These are phyloP conservation scores for Trametes sanguinea DNA, from an alignment of 768 basidiomycete genomes.

Conservation along the genomic window DNA sequence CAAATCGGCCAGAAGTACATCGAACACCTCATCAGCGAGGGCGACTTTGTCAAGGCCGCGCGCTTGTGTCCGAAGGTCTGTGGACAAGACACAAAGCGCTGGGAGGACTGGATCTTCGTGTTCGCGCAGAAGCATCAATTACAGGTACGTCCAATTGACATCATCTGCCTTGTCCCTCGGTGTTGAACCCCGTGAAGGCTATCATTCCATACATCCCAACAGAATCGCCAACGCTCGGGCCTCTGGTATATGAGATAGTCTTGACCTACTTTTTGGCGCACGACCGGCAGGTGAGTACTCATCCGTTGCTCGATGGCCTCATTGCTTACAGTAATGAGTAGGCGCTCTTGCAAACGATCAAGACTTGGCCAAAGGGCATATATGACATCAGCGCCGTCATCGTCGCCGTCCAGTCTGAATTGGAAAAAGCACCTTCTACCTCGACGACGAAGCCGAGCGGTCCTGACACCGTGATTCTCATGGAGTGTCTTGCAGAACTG, in stretches of 20 bases:
- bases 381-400: conserved; percentile 89
- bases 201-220: conserved; percentile 92
- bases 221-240: conserved; percentile 73
- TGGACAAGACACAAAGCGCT: conserved; percentile 72
- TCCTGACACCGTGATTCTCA: conserved; percentile 64
- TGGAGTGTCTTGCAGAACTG: conserved; percentile 95
- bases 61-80: conserved; percentile 83
- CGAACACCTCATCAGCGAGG: conserved; percentile 79
- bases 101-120: conserved; percentile 95
- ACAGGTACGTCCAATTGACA: conserved; percentile 49
- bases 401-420: conserved; percentile 80
- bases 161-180: neutral
- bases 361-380: conserved; percentile 87
- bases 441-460: conserved; percentile 44
- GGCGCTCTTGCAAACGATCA: conserved; percentile 77
- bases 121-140: conserved; percentile 83
- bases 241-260: conserved; percentile 93
- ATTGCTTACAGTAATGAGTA: conserved; percentile 32
- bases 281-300: conserved; percentile 61
- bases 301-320: neutral
- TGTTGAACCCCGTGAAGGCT: conserved; percentile 43
- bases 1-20: conserved; percentile 88
- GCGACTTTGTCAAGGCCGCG: conserved; percentile 78
- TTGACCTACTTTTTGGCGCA: conserved; percentile 82
- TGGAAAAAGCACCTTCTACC: conserved; percentile 62